Evolutionary conservation across 2,329 filamentous ascomycete genomes (phyloP).

Genomic region (Penicillium glabrum): DNA sequence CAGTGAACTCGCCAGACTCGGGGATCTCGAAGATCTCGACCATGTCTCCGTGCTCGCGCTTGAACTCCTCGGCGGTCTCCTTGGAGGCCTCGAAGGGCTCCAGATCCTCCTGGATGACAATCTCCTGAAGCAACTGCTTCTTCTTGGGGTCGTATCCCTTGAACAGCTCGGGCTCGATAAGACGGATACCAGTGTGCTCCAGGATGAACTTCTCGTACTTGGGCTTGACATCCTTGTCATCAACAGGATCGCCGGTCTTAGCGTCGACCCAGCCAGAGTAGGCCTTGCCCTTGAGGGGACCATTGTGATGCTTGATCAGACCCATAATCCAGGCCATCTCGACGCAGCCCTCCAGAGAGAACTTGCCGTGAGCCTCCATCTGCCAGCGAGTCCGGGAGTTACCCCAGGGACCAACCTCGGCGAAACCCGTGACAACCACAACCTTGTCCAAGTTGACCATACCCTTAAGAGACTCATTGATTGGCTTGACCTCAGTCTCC

Average conservation of each 20-base stretch:
- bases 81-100: conserved; percentile 97
- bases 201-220: conserved; percentile 98
- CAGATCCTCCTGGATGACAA: conserved; percentile 94
- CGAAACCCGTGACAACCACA: conserved; percentile 94
- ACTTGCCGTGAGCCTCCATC: conserved; percentile 96
- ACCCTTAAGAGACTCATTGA: conserved; percentile 85
- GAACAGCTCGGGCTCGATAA: conserved; percentile 97
- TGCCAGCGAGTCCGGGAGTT: conserved; percentile 98
- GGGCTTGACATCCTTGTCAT: conserved; percentile 95
- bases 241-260: conserved; percentile 91
- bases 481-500: conserved; percentile 84
- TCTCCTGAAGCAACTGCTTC: conserved; percentile 97
- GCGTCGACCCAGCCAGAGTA: conserved; percentile 96
- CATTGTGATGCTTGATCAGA: conserved; percentile 98
- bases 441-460: conserved; percentile 99
- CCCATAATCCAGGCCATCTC: conserved; percentile 99
- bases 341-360: conserved; percentile 95
- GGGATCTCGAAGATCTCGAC: conserved; percentile 95
- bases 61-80: conserved; percentile 96
- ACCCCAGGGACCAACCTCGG: conserved; percentile 84
- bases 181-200: conserved; percentile 93
- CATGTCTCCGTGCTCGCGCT: conserved; percentile 94
- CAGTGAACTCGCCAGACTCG: conserved; percentile 89
- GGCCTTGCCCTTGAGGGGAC: conserved; percentile 88
- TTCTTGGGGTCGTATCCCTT: conserved; percentile 96